Conservation (phyloP, 2,329 filamentous ascomycete species). For the Graphilbum sp. region DNA sequence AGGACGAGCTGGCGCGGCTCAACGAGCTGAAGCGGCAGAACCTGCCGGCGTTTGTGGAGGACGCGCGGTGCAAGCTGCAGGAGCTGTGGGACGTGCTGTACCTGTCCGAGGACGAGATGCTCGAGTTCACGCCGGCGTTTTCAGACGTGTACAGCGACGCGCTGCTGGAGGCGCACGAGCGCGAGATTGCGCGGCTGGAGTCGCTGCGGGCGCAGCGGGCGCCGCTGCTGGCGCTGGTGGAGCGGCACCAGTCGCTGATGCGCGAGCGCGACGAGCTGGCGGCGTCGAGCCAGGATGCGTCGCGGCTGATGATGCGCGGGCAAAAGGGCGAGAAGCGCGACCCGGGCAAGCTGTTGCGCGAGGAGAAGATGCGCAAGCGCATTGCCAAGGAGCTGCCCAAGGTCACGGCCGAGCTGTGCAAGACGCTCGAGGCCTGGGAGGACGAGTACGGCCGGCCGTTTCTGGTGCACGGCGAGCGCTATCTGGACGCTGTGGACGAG, state of each 20-base stretch:
- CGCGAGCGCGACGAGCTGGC: conserved; percentile 74
- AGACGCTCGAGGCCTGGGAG: conserved; percentile 73
- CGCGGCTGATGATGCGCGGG: conserved; percentile 76
- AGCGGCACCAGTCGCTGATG: conserved; percentile 67
- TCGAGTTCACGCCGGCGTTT: conserved; percentile 93
- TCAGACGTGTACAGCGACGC: conserved; percentile 96
- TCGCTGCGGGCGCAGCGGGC: conserved; percentile 72
- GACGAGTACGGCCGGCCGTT: conserved; percentile 90
- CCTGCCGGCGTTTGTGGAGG: conserved; percentile 87
- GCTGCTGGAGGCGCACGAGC: conserved; percentile 83
- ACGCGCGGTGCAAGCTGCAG: conserved; percentile 77
- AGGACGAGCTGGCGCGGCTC: conserved; percentile 72
- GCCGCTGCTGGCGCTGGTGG: conserved; percentile 66
- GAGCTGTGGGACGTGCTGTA: conserved; percentile 91
- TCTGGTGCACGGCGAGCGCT: conserved; percentile 80
- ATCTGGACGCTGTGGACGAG: conserved; percentile 67
- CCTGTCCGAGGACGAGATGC: conserved; percentile 96
- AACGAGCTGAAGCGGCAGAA: conserved; percentile 94
- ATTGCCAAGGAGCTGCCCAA: conserved; percentile 94
- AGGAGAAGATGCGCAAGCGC: conserved; percentile 97
- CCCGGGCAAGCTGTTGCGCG: conserved; percentile 78
- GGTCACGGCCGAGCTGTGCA: conserved; percentile 68
- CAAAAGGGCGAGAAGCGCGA: conserved; percentile 90
- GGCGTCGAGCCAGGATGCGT: conserved; percentile 89
- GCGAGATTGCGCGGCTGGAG: conserved; percentile 71